Evolutionary conservation across 2,329 filamentous ascomycete genomes (phyloP), one percentile per base, ranked within the genome.

Genomic region (Aspergillus novoparasiticus): DNA sequence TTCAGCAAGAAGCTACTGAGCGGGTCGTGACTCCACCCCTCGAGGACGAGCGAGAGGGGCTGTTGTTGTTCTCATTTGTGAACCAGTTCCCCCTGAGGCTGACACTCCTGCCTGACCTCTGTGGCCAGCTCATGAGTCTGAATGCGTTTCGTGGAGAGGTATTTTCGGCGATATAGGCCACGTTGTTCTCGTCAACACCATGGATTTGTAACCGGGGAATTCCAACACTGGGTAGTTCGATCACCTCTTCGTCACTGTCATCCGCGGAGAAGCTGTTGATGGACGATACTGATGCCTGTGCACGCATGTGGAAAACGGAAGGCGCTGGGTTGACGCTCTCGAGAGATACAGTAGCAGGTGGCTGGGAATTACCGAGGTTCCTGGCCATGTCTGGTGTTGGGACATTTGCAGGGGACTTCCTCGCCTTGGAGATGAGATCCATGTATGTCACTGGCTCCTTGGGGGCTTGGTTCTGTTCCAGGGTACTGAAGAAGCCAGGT

Each of bases 191-290:
- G 50, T 78, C 74, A 21, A 77, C 71, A 14, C 71, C 71, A 32
- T 75, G 72, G 51, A 76, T 72, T 39, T 73, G 72, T 4, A 75
- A 68, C 8, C 66, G 67, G 4, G 71, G 73, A 1, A 65, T 63
- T 6, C 36, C 67, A 12, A 72, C 64, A 34, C 70, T 75, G 16
- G 76, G 76, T 11, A 78, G 70, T 6, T 76, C 72, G 48, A 77
- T 73, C 54, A 78, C 72, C 14, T 77, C 75, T 50, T 78, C 75
- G 51, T 78, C 75, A 6, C 70, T 72, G 12, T 76, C 72, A 34
- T 75, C 72, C 8, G 60, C 59, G 2, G 70, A 70, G 46, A 67
- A 63, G 55, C 69, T 68, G 10, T 69, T 64, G 30, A 60, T 64
- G 6, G 69, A 71, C 8, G 71, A 67, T 9, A 60, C 62, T 1